Percentiles rank a stretch among this genome's conserved stretches.
phyloP scores from a whole-genome alignment of 371 early-diverging fungal genomes.

The Lichtheimia hyalospora region DNA sequence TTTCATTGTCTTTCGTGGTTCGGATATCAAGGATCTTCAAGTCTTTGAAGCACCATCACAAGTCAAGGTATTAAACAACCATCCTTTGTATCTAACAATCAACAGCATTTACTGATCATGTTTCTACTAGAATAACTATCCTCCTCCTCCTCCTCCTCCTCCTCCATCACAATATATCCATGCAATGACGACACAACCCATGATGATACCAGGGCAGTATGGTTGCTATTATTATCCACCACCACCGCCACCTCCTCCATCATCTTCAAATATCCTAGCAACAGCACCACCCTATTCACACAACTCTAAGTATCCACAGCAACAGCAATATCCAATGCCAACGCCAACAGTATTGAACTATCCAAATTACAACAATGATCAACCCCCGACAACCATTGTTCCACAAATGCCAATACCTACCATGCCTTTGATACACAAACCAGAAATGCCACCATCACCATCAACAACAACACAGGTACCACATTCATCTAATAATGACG shows the following conservation, averaged over 20 bases:
- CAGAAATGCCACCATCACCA: too few relatives aligned
- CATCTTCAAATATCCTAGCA: background rate
- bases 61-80: background rate
- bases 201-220: background rate
- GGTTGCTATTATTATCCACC: background rate
- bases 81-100: background rate
- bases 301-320: too few relatives aligned
- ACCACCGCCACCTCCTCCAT: background rate
- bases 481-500: too few relatives aligned
- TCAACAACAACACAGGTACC: too few relatives aligned
- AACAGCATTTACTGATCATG: too few relatives aligned
- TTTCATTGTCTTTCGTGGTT: conserved; percentile 85
- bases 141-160: background rate
- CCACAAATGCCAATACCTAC: too few relatives aligned
- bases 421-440: too few relatives aligned
- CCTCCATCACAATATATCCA: background rate
- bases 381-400: too few relatives aligned
- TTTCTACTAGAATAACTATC: background rate
- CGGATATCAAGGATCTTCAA: conserved; percentile 87
- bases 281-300: background rate
- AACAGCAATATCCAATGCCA: too few relatives aligned
- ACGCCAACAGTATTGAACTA: too few relatives aligned
- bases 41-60: conserved; percentile 60
- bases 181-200: background rate
- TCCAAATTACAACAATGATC: too few relatives aligned